phyloP scores from a whole-genome alignment of 176 grass and related monocot genomes.

The Zoysia japonica region DNA sequence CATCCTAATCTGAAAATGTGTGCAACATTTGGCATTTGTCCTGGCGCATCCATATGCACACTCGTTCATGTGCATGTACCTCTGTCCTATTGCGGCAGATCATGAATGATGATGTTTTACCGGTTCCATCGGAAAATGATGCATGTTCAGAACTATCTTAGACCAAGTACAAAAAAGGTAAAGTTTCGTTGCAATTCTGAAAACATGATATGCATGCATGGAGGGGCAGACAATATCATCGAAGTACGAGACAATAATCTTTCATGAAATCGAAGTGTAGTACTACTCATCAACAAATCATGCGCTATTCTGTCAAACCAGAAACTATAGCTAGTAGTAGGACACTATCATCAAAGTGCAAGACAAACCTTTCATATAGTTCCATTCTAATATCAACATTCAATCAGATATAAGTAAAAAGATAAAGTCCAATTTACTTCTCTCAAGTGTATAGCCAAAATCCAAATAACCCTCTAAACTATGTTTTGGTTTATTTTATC shows the following conservation, averaged over 20 bases:
- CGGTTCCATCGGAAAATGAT: not conserved
- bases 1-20: constrained; percentile 40
- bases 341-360: not conserved
- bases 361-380: not conserved
- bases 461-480: too few relatives aligned
- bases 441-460: too few relatives aligned
- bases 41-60: constrained; percentile 32
- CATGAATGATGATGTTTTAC: constrained; percentile 17
- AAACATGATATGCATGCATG: not conserved
- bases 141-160: constrained; percentile 33
- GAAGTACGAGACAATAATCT: not conserved
- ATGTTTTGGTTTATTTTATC: too few relatives aligned
- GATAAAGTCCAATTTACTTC: not conserved
- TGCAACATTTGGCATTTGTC: constrained; percentile 40
- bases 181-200: not conserved
- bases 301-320: not conserved
- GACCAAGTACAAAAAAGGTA: not conserved
- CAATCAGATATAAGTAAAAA: not conserved
- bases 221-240: not conserved
- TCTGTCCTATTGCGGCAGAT: constrained; percentile 23
- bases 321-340: not conserved
- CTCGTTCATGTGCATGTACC: constrained; percentile 17
- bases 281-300: not conserved
- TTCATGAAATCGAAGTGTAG: not conserved
- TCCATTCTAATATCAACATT: not conserved